Evolutionary conservation across 2,329 filamentous ascomycete genomes (phyloP).

Genomic region (Neobulgaria alba): DNA sequence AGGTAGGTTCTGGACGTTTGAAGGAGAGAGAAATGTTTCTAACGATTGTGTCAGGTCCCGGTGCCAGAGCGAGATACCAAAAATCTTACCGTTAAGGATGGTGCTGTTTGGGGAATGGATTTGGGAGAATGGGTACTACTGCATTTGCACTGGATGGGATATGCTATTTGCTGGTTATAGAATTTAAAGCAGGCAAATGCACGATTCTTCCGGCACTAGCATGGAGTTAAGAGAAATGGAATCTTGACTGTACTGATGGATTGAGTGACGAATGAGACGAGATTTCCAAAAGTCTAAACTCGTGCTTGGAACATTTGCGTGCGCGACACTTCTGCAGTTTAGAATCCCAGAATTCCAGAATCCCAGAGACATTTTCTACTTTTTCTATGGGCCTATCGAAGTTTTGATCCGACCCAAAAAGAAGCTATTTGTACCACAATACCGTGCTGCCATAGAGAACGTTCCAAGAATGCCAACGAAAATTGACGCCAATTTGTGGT

Average conservation of each 20-base stretch:
- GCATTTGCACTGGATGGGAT: constrained; percentile 30
- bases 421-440: no score
- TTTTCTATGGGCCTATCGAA: no score
- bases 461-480: no score
- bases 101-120: constrained; percentile 20
- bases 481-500: no score
- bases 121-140: constrained; percentile 27
- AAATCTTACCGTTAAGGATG: constrained; percentile 91
- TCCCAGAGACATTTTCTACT: no score
- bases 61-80: constrained; percentile 95
- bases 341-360: no score
- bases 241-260: neutral
- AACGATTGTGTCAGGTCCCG: constrained; percentile 60
- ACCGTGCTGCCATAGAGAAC: no score
- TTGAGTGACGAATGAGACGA: neutral
- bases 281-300: neutral
- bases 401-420: no score
- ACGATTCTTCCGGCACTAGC: constrained; percentile 24
- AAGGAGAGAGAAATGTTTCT: constrained; percentile 8
- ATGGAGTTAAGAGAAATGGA: constrained; percentile 12
- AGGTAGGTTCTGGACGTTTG: constrained; percentile 27
- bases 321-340: no score
- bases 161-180: constrained; percentile 28
- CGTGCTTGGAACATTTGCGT: no score
- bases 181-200: constrained; percentile 29